Percentiles rank a stretch among this genome's conserved stretches.
Conservation (phyloP, 768 basidiomycete genomes). For the Pholiota molesta region DNA sequence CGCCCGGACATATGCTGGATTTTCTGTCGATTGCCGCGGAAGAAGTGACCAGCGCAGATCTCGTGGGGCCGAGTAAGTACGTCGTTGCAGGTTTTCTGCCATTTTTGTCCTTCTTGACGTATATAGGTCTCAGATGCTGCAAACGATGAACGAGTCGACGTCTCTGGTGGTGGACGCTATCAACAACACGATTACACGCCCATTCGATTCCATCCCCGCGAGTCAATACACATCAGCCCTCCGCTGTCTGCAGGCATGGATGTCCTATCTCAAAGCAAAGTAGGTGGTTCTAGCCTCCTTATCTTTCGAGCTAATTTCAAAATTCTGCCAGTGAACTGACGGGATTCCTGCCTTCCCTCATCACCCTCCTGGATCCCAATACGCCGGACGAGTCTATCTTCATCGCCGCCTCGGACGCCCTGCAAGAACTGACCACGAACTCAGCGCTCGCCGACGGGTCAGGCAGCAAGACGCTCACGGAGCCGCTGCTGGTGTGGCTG, state of each 20-base stretch:
- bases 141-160: constrained; percentile 67
- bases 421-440: constrained; percentile 78
- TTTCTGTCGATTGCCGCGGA: constrained; percentile 85
- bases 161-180: constrained; percentile 76
- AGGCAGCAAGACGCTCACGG: constrained; percentile 73
- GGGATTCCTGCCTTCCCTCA: constrained; percentile 64
- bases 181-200: constrained; percentile 52
- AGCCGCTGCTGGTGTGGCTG: constrained; percentile 85
- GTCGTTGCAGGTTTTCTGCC: constrained; percentile 27
- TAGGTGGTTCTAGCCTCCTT: constrained; percentile 27
- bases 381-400: constrained; percentile 58
- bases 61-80: constrained; percentile 74
- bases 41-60: constrained; percentile 76
- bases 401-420: constrained; percentile 64
- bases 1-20: constrained; percentile 65
- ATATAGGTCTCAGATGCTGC: constrained; percentile 61
- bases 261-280: constrained; percentile 69
- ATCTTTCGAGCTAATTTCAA: constrained; percentile 3
- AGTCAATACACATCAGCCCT: constrained; percentile 71
- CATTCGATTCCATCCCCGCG: constrained; percentile 30
- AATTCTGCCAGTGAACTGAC: constrained; percentile 61
- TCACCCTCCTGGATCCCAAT: constrained; percentile 61
- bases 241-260: constrained; percentile 85
- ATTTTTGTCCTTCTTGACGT: background rate
- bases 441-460: constrained; percentile 74